Conservation (phyloP, 768 basidiomycete genomes). For the Pluteus cervinus region DNA sequence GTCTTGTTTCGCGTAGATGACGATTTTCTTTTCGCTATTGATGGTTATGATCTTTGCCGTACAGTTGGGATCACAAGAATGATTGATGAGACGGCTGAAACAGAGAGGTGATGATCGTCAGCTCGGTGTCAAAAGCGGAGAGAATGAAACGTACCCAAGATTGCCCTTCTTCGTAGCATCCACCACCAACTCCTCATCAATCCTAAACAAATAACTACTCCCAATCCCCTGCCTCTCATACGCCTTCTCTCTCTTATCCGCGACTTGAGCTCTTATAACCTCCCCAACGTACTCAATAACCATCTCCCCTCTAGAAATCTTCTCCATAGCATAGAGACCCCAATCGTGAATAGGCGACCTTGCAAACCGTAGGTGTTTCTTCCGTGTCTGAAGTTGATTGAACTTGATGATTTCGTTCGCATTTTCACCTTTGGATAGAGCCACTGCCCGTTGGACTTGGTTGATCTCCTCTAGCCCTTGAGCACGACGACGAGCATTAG, state of each 20-base stretch:
- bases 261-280: constrained; percentile 90
- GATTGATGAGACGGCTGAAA: constrained; percentile 90
- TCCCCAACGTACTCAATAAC: constrained; percentile 99
- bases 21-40: constrained; percentile 94
- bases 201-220: constrained; percentile 94
- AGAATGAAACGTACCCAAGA: constrained; percentile 68
- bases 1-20: constrained; percentile 96
- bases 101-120: constrained; percentile 8
- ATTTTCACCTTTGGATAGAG: constrained; percentile 69
- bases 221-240: constrained; percentile 98
- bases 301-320: constrained; percentile 92
- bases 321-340: constrained; percentile 98
- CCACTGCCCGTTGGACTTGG: constrained; percentile 77
- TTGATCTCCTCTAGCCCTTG: constrained; percentile 94
- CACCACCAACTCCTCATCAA: constrained; percentile 96
- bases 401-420: constrained; percentile 80
- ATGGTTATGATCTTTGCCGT: constrained; percentile 90
- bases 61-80: constrained; percentile 95
- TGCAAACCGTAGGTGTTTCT: constrained; percentile 95
- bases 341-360: constrained; percentile 97
- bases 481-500: constrained; percentile 85
- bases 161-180: constrained; percentile 99
- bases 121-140: constrained; percentile 8
- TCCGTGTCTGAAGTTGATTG: constrained; percentile 95
- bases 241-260: constrained; percentile 94